phyloP scores from a whole-genome alignment of 352 stramenopile genomes.

The Elongisporangium prolatum region DNA sequence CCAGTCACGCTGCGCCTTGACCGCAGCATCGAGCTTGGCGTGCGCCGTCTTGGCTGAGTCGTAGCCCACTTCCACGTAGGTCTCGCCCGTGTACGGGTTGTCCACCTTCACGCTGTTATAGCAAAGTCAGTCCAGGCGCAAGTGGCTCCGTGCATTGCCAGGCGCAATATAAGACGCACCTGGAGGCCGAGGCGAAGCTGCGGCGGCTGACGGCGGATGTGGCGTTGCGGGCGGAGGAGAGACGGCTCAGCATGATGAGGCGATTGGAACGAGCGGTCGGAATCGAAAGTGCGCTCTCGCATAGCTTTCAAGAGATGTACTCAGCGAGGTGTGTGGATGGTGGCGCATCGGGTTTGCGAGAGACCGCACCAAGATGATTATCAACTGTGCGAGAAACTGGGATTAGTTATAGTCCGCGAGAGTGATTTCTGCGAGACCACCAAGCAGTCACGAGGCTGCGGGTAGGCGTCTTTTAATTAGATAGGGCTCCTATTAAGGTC shows the following conservation, averaged over 20 bases:
- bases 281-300: background rate
- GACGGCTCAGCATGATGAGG: background rate
- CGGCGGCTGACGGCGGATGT: constrained; percentile 1
- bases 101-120: constrained; percentile 51
- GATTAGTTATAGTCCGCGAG: background rate
- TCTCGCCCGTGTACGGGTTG: constrained; percentile 73
- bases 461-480: background rate
- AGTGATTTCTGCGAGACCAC: background rate
- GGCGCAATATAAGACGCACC: constrained; percentile 15
- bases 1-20: constrained; percentile 58
- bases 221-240: background rate
- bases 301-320: too few species aligned
- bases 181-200: constrained; percentile 21
- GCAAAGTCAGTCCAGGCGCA: background rate
- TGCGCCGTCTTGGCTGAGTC: constrained; percentile 50
- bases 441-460: background rate
- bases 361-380: background rate
- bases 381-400: background rate
- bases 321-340: too few species aligned
- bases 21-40: constrained; percentile 49
- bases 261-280: background rate
- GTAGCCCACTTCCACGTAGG: constrained; percentile 52
- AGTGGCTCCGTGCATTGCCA: too few species aligned
- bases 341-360: background rate
- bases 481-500: background rate